phyloP scores from a whole-genome alignment of 768 basidiomycete genomes.

The Cystobasidium tubakii region DNA sequence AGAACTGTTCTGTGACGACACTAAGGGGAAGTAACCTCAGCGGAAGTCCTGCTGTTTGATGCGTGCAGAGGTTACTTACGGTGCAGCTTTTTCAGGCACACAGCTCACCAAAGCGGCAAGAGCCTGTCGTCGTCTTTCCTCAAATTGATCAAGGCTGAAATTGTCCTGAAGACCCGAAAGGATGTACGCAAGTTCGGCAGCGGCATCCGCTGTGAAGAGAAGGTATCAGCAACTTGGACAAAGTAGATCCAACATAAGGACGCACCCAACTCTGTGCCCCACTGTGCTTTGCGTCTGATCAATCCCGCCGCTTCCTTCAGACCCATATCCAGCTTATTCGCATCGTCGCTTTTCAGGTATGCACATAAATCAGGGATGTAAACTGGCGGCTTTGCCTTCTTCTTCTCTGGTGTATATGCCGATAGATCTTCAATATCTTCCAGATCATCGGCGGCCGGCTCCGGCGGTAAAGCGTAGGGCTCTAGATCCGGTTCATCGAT shows the following conservation, averaged over 20 bases:
- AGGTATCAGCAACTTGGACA: constrained; percentile 15
- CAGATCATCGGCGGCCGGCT: constrained; percentile 51
- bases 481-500: constrained; percentile 43
- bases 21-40: constrained; percentile 51
- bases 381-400: constrained; percentile 70
- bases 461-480: constrained; percentile 40
- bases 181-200: constrained; percentile 69
- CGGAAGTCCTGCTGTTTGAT: neutral
- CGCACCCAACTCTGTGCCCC: constrained; percentile 82
- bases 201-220: constrained; percentile 72
- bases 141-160: constrained; percentile 74
- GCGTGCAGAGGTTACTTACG: constrained; percentile 56
- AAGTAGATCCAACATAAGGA: constrained; percentile 29
- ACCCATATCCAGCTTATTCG: constrained; percentile 72
- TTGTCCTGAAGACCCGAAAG: constrained; percentile 72
- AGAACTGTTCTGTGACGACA: constrained; percentile 81
- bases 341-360: constrained; percentile 68
- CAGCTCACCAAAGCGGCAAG: constrained; percentile 74
- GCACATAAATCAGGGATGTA: constrained; percentile 79
- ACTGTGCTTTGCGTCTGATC: constrained; percentile 73
- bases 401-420: constrained; percentile 54
- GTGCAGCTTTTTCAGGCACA: constrained; percentile 68
- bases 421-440: constrained; percentile 76
- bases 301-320: constrained; percentile 72
- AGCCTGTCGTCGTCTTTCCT: constrained; percentile 66